These are phyloP conservation scores for Lactuca saligna DNA, from an alignment of 129 eudicot species.

Conservation along the genomic window DNA sequence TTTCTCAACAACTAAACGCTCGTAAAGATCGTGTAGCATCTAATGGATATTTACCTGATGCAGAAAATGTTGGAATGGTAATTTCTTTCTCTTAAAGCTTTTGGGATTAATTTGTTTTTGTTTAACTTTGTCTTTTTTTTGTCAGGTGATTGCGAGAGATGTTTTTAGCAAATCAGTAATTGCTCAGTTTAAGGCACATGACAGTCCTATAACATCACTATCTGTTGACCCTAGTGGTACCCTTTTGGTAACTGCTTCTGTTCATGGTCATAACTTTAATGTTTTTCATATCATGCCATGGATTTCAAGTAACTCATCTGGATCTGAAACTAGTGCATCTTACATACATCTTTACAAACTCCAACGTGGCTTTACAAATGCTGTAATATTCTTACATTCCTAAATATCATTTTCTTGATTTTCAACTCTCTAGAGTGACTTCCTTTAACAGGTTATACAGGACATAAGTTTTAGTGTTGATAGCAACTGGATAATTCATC, in stretches of 20 bases:
- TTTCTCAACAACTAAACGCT: slow-evolving; percentile 39
- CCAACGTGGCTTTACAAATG: slow-evolving; percentile 89
- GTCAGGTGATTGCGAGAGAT: slow-evolving; percentile 81
- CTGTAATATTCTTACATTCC: slow-evolving; percentile 45
- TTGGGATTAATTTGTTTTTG: neutral
- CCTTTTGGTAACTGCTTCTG: slow-evolving; percentile 88
- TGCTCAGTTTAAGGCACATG: slow-evolving; percentile 89
- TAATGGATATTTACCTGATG: slow-evolving; percentile 53
- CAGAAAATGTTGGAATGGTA: slow-evolving; percentile 88
- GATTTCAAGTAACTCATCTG: slow-evolving; percentile 28
- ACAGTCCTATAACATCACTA: slow-evolving; percentile 76
- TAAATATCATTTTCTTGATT: neutral
- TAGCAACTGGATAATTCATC: slow-evolving; percentile 91
- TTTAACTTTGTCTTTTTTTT: neutral
- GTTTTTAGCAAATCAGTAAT: slow-evolving; percentile 73
- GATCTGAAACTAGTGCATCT: slow-evolving; percentile 44
- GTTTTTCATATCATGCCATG: slow-evolving; percentile 69
- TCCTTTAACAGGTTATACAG: slow-evolving; percentile 56
- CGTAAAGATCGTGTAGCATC: slow-evolving; percentile 44
- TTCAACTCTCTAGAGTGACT: slow-evolving; percentile 5
- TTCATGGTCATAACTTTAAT: slow-evolving; percentile 90
- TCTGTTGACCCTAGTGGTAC: slow-evolving; percentile 90
- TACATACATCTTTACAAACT: slow-evolving; percentile 79
- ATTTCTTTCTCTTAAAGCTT: neutral
- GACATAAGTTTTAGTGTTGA: slow-evolving; percentile 93